These are phyloP conservation scores for Cladochytrium replicatum DNA, from an alignment of 192 early-diverging fungal genomes.

Conservation along the genomic window DNA sequence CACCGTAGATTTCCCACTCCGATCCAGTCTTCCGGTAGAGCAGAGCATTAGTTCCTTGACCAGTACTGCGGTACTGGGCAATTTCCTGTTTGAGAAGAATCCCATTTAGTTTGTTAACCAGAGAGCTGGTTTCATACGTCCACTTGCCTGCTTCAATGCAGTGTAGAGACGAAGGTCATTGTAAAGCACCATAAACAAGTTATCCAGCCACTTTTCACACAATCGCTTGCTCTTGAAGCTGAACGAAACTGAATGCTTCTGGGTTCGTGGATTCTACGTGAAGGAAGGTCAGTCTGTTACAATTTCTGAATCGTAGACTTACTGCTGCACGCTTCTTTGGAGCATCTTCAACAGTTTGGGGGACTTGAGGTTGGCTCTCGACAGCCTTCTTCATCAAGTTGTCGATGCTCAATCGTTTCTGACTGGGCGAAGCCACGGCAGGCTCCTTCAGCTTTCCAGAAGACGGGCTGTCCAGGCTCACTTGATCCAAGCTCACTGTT, in stretches of 20 bases:
- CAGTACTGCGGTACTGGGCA: slow-evolving; percentile 47
- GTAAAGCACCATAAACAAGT: slow-evolving; percentile 97
- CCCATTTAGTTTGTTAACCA: no score
- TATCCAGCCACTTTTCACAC: slow-evolving; percentile 99
- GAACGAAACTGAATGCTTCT: no score
- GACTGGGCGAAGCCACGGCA: neutral
- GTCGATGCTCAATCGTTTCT: slow-evolving; percentile 30
- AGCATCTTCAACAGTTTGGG: no score
- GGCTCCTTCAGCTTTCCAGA: slow-evolving; percentile 6
- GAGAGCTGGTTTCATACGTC: slow-evolving; percentile 5
- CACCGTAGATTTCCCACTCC: slow-evolving; percentile 97
- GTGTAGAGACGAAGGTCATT: slow-evolving; percentile 95
- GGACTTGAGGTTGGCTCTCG: slow-evolving; percentile 5
- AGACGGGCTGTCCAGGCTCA: slow-evolving; percentile 2
- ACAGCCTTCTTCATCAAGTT: slow-evolving; percentile 33
- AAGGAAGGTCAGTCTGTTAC: no score
- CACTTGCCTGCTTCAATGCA: slow-evolving; percentile 59
- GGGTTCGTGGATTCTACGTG: no score
- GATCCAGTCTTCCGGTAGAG: slow-evolving; percentile 87
- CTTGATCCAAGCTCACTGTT: neutral
- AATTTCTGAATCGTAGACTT: no score
- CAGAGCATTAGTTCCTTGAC: slow-evolving; percentile 37
- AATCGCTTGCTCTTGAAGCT: slow-evolving; percentile 89
- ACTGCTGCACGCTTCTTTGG: no score
- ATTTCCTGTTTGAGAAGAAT: slow-evolving; percentile 58